Evolutionary conservation across 108 stramenopile species (phyloP).

Genomic region (Fragilariopsis cylindrus): DNA sequence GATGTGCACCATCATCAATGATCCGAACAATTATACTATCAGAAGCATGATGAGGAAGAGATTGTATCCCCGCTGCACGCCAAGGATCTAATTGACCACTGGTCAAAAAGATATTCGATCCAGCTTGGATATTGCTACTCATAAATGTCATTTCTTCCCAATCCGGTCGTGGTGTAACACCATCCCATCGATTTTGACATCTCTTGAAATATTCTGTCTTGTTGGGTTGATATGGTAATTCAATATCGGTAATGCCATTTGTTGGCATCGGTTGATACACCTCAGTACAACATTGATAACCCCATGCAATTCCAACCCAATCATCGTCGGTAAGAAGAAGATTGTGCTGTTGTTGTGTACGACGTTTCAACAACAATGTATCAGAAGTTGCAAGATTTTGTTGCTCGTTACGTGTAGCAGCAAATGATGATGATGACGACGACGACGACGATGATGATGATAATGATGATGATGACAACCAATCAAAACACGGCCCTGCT

Average conservation of each 20-base stretch:
- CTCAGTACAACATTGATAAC: conserved; percentile 43
- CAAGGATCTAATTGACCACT: conserved; percentile 45
- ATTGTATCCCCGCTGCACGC: conserved; percentile 40
- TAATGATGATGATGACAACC: not conserved
- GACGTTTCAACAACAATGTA: not conserved
- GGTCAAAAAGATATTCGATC: conserved; percentile 39
- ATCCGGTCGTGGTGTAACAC: conserved; percentile 36
- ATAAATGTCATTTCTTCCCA: conserved; percentile 43
- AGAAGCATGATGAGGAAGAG: conserved; percentile 21
- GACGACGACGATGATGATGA: not conserved
- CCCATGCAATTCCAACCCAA: conserved; percentile 31
- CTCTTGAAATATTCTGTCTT: conserved; percentile 25
- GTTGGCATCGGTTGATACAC: conserved; percentile 48
- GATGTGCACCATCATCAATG: conserved; percentile 36
- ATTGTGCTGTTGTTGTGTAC: not conserved
- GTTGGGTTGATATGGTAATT: conserved; percentile 39
- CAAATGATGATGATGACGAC: not conserved
- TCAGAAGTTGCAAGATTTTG: not conserved
- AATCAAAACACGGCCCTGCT: conserved; percentile 34
- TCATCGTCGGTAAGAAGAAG: conserved; percentile 10
- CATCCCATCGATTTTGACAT: conserved; percentile 25
- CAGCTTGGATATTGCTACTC: conserved; percentile 29
- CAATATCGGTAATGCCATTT: conserved; percentile 39
- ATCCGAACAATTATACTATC: conserved; percentile 27
- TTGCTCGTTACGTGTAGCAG: not conserved